Evolutionary conservation across 1,284 basidiomycete genomes (phyloP), one percentile per base, ranked within the genome.

Genomic region (Polyporus tsugae): DNA sequence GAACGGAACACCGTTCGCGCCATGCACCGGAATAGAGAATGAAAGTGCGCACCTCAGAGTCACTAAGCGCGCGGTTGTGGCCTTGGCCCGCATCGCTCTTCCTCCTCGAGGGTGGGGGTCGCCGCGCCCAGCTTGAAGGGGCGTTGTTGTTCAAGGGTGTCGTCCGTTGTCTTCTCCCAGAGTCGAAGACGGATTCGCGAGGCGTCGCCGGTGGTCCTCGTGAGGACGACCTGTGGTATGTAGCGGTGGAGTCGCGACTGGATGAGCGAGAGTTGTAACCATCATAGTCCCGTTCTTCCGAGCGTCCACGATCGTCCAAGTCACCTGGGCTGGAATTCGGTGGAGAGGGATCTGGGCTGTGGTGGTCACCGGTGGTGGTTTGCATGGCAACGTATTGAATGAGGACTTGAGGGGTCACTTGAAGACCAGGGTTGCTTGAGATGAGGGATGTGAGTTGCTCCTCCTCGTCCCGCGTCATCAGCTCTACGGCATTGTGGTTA

Each of bases 51-150:
- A 92, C 91, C 84, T 94, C 92, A 4, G 88, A 88, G 73, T 94
- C 92, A 73, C 91, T 93, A 55, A 77, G 70, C 19, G 80, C 75
- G 39, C 81, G 82, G 60, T 79, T 79, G 46, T 82, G 80, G 33
- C 91, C 89, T 13, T 82, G 80, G 29, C 91, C 89, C 13, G 89
- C 90, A 72, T 91, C 86, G 69, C 91, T 93, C 80, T 85, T 90
- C 60, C 91, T 82, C 64, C 92, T 83, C 57, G 83, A 80, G 6
- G 91, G 89, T 35, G 84, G 80, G 6, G 91, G 91, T 6, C 90
- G 84, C 69, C 88, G 90, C 22, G 85, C 75, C 91, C 92, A 94
- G 72, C 89, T 91, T 4, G 91, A 93, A 0, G 92, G 92, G 0
- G 91, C 88, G 22, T 79, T 80, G n/a, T 79, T 80, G n/a, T 80